A percentile compares a stretch with the other conserved stretches of the same genome.
Evolutionary conservation across 805 yeast species (phyloP).

Genomic region (Starmerella etchellsii): DNA sequence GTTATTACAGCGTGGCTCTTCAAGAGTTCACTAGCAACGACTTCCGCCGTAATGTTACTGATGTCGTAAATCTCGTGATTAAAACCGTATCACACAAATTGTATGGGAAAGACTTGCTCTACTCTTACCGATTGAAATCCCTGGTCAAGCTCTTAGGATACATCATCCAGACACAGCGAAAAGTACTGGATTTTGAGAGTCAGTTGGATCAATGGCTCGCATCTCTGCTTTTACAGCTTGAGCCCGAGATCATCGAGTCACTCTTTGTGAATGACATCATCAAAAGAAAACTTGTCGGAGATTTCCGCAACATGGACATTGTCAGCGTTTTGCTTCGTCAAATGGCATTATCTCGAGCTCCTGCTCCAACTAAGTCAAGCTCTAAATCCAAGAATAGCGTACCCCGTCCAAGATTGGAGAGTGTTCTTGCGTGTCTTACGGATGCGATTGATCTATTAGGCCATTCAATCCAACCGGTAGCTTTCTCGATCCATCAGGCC

Average conservation of each 20-base stretch:
- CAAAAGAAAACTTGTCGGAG: slow-evolving; percentile 9
- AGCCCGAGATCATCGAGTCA: slow-evolving; percentile 5
- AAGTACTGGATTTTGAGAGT: not conserved
- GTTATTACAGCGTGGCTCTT: slow-evolving; percentile 21
- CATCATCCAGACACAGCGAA: not conserved
- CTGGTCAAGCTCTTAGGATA: not conserved
- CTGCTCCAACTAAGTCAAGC: not conserved
- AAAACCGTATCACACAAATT: not conserved
- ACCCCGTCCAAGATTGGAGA: slow-evolving; percentile 3
- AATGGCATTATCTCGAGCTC: slow-evolving; percentile 16
- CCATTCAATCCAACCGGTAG: slow-evolving; percentile 15
- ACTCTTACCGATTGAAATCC: not conserved
- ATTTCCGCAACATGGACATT: slow-evolving; percentile 13
- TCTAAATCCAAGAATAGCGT: not conserved
- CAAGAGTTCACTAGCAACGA: not conserved
- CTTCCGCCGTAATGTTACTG: slow-evolving; percentile 5
- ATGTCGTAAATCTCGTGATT: not conserved
- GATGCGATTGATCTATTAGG: slow-evolving; percentile 11
- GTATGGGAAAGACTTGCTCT: not conserved
- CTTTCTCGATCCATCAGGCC: slow-evolving; percentile 18
- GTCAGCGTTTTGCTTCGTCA: slow-evolving; percentile 12
- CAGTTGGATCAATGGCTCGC: slow-evolving; percentile 14
- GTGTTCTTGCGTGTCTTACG: slow-evolving; percentile 13
- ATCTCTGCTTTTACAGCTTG: slow-evolving; percentile 8
- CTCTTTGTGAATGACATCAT: slow-evolving; percentile 15